Base-by-base conservation (phyloP, 441 rosid genomes). In the Pelargonium australe region DNA sequence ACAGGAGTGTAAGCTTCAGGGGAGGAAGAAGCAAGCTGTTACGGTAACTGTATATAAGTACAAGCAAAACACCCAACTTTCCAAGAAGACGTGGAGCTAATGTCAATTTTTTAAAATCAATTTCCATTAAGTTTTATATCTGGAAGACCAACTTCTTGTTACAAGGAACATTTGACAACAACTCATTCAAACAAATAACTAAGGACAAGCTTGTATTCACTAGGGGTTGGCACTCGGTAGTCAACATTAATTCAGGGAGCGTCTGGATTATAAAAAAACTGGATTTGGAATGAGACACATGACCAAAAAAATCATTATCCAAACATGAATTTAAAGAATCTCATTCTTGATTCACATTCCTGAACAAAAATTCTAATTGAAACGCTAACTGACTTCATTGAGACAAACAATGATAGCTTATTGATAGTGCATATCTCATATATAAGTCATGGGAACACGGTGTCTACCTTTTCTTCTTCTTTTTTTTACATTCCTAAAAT, bases 51-150 rank as follows among this genome's bases (percentile, higher is more conserved):
- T 16, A 55, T 14, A 55, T 3, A 55, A 14, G 20, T 55, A 55
- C 61, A 55, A 55, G 61, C 61, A 55, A 20, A 55, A 55, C 16
- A 55, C 10, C 61, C 61, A 55, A 55, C 10, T 55, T 55, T 10
- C 61, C 61, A 55, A 55, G 19, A 14, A 7, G 17, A 55, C 10
- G 20, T 55, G 31, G 31, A 25, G 31, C 31, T 25, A 55, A 14
- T 55, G 20, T 16, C 10, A 55, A 14, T 19, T 20, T 20, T 14
- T 55, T 10, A 16, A 55, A 55, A 25, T 25, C 31, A 25, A 25
- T 25, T 25, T 25, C 31, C 31, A 25, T 25, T 25, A 25, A 25
- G 31, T 25, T 25, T 25, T 25, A 25, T 2, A 25, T 25, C 31
- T 2, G 31, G 31, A 25, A 25, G 31, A 25, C 31, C 31, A 25